Conservation (phyloP, 352 stramenopile genomes). For the Phytopythium mirpurense region DNA sequence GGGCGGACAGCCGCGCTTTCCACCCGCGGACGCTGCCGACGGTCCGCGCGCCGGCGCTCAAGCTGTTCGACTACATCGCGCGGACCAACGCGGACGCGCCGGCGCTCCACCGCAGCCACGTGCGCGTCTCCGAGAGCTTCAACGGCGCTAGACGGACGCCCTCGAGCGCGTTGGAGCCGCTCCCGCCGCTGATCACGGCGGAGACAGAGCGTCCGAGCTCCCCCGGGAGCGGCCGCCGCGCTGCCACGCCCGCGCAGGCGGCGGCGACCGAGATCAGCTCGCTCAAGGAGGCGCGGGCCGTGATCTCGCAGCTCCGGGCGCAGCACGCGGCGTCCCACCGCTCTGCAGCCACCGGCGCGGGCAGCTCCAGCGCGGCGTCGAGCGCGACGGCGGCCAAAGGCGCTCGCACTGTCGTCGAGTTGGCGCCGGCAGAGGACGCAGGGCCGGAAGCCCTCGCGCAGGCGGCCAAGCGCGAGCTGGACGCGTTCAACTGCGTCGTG, state of each 20-base stretch:
- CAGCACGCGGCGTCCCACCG: slow-evolving; percentile 7
- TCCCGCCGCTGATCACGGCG: slow-evolving; percentile 11
- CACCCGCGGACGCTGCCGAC: slow-evolving; percentile 19
- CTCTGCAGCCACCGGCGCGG: background rate
- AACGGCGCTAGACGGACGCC: slow-evolving; percentile 23
- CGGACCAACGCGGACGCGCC: slow-evolving; percentile 1
- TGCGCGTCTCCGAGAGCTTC: slow-evolving; percentile 26
- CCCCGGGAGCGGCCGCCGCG: background rate
- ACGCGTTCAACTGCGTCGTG: slow-evolving; percentile 52
- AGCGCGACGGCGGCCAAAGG: no score
- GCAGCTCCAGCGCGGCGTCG: no score
- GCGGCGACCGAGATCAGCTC: background rate
- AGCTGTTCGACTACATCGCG: slow-evolving; percentile 54
- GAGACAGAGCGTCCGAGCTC: slow-evolving; percentile 4
- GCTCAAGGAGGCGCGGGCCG: slow-evolving; percentile 21
- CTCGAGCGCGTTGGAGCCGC: slow-evolving; percentile 8
- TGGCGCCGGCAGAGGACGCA: background rate
- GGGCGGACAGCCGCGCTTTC: slow-evolving; percentile 15
- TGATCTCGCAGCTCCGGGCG: slow-evolving; percentile 32
- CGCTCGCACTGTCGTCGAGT: background rate
- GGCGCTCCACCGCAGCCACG: background rate
- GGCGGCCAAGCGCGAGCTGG: slow-evolving; percentile 36
- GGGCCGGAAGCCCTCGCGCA: background rate
- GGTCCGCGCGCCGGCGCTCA: slow-evolving; percentile 45
- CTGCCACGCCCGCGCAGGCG: background rate